Conservation (phyloP, 495 filamentous ascomycete genomes). For the Annulohypoxylon bovei region DNA sequence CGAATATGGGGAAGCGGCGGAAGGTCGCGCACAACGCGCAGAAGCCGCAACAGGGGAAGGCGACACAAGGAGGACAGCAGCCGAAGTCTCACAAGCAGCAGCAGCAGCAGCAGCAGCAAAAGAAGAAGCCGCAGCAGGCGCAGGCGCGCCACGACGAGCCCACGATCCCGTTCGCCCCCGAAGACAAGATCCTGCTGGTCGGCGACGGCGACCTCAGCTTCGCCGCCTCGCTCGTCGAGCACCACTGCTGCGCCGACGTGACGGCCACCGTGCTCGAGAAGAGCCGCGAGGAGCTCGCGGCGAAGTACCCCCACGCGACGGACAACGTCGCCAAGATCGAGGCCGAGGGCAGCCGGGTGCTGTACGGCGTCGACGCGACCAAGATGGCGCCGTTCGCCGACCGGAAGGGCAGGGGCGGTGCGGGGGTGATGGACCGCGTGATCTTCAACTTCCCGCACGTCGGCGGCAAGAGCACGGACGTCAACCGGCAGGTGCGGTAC, state of each 20-base stretch:
- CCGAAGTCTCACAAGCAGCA: conserved; percentile 30
- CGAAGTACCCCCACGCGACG: conserved; percentile 82
- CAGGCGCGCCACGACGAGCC: conserved; percentile 57
- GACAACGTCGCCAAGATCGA: conserved; percentile 67
- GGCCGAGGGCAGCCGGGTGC: conserved; percentile 55
- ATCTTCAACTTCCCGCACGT: conserved; percentile 98
- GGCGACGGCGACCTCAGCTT: conserved; percentile 98
- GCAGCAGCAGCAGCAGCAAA: conserved; percentile 26
- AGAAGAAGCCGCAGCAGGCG: conserved; percentile 32
- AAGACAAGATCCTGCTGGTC: conserved; percentile 80
- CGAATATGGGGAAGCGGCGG: conserved; percentile 51
- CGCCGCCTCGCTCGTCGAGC: conserved; percentile 73
- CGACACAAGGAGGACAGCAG: background rate
- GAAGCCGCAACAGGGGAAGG: conserved; percentile 6
- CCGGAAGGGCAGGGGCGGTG: conserved; percentile 47
- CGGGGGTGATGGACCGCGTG: conserved; percentile 73
- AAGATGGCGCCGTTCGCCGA: conserved; percentile 66
- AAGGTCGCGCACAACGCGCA: conserved; percentile 42
- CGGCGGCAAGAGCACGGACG: conserved; percentile 88
- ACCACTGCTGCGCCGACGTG: conserved; percentile 74
- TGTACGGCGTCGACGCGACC: conserved; percentile 79
- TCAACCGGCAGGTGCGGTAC: conserved; percentile 89
- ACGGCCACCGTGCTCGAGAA: conserved; percentile 64
- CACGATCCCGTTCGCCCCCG: conserved; percentile 76
- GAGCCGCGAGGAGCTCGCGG: conserved; percentile 56